Percentiles rank a stretch among this genome's conserved stretches.
phyloP scores from a whole-genome alignment of 2,329 filamentous ascomycete genomes.

The Beauveria caledonica region DNA sequence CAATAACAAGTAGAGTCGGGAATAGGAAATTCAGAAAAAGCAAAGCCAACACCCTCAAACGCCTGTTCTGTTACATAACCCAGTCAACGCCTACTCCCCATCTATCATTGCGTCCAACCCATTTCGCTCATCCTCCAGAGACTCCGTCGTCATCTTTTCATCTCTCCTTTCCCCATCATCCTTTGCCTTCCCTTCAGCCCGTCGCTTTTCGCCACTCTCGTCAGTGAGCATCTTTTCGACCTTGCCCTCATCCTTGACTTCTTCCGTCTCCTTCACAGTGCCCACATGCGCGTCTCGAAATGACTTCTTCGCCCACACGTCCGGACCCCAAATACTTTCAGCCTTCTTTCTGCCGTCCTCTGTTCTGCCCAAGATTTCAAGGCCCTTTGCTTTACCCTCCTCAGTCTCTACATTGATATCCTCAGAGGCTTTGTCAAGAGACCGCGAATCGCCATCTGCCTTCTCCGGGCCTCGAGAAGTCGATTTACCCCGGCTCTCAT shows the following conservation, averaged over 20 bases:
- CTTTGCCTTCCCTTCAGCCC: slow-evolving; percentile 31
- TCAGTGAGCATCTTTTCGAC: slow-evolving; percentile 21
- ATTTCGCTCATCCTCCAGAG: slow-evolving; percentile 37
- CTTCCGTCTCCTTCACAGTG: neutral
- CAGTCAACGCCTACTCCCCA: slow-evolving; percentile 24
- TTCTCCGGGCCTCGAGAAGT: neutral
- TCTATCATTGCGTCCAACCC: slow-evolving; percentile 39
- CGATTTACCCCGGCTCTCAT: neutral
- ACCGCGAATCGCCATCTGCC: neutral
- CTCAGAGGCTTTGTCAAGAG: slow-evolving; percentile 37
- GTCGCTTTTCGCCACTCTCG: neutral
- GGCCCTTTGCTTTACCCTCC: slow-evolving; percentile 39
- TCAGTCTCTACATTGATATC: slow-evolving; percentile 37
- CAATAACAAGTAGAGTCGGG: neutral
- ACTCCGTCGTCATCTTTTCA: slow-evolving; percentile 32
- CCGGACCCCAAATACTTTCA: slow-evolving; percentile 41
- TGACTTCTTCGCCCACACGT: slow-evolving; percentile 35
- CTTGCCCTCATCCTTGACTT: slow-evolving; percentile 33
- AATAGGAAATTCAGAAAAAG: neutral
- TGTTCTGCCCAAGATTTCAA: slow-evolving; percentile 44
- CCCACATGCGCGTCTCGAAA: neutral
- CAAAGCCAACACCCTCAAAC: neutral
- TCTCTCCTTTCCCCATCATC: slow-evolving; percentile 28
- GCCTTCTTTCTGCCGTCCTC: slow-evolving; percentile 42
- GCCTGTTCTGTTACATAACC: slow-evolving; percentile 8